Conservation (phyloP, 1,284 basidiomycete genomes). For the Trametes sp. region DNA sequence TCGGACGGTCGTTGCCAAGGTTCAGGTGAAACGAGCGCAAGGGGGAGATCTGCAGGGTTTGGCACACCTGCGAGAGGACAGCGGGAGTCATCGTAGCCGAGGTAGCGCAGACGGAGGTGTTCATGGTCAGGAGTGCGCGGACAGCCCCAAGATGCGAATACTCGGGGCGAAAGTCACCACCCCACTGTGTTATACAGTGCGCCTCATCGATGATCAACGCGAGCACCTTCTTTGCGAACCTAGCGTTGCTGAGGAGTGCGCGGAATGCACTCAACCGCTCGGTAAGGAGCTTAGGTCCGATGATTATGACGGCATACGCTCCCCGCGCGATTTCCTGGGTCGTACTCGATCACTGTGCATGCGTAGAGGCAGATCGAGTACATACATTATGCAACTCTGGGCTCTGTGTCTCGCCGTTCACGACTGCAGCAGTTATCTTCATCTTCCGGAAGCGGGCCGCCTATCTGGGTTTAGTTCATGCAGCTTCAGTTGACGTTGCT, state of each 20-base stretch:
- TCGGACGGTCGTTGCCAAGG: constrained; percentile 17
- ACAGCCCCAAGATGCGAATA: background rate
- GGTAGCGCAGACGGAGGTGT: background rate
- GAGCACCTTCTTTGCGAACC: background rate
- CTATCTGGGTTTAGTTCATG: no score
- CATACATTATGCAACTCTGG: no score
- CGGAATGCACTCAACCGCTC: background rate
- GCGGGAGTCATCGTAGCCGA: constrained; percentile 1
- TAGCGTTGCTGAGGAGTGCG: background rate
- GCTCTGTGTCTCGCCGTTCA: no score
- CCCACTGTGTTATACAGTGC: constrained; percentile 12
- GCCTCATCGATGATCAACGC: constrained; percentile 9
- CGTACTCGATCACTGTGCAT: no score
- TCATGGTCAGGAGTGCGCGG: background rate
- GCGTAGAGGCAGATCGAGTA: no score
- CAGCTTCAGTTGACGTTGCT: no score
- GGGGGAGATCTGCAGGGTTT: background rate
- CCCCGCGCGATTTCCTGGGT: background rate
- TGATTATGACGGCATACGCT: background rate
- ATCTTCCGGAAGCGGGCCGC: constrained; percentile 38
- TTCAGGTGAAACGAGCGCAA: background rate
- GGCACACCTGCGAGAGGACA: background rate
- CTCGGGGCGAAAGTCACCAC: constrained; percentile 11
- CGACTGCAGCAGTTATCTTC: no score
- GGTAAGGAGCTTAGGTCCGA: background rate